Conservation (phyloP, 2,329 filamentous ascomycete genomes). For the Acarospora socialis region DNA sequence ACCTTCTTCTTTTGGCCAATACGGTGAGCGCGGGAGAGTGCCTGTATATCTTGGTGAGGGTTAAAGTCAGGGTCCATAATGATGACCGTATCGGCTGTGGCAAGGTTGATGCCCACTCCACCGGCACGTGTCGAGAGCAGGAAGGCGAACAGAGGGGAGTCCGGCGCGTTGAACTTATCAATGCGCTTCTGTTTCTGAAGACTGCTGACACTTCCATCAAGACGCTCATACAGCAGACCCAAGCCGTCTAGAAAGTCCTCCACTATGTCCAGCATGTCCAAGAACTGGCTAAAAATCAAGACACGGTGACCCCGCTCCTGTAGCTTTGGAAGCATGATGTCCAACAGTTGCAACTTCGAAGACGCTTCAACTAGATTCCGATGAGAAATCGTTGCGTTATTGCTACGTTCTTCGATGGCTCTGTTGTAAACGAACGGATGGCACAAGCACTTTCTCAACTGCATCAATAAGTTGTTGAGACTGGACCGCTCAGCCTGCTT, state of each 20-base stretch:
- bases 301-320: conserved; percentile 77
- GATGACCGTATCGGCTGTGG: conserved; percentile 93
- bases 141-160: conserved; percentile 76
- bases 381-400: conserved; percentile 48
- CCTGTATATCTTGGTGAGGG: conserved; percentile 93
- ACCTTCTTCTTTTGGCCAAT: conserved; percentile 96
- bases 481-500: conserved; percentile 61
- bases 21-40: conserved; percentile 81
- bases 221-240: conserved; percentile 57
- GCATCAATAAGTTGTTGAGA: conserved; percentile 88
- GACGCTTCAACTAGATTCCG: conserved; percentile 83
- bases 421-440: conserved; percentile 92
- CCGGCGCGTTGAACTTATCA: conserved; percentile 77
- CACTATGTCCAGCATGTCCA: conserved; percentile 71
- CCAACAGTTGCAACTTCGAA: conserved; percentile 70
- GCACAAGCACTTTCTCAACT: conserved; percentile 84
- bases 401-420: conserved; percentile 70
- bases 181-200: conserved; percentile 89
- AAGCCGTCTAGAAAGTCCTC: conserved; percentile 81
- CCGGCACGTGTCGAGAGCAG: conserved; percentile 86
- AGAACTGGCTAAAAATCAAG: conserved; percentile 89
- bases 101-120: conserved; percentile 93
- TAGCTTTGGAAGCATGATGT: conserved; percentile 76
- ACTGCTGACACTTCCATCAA: conserved; percentile 72
- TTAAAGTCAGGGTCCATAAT: conserved; percentile 97